Base-by-base conservation (phyloP, 108 stramenopile species). In the Skeletonema marinoi region DNA sequence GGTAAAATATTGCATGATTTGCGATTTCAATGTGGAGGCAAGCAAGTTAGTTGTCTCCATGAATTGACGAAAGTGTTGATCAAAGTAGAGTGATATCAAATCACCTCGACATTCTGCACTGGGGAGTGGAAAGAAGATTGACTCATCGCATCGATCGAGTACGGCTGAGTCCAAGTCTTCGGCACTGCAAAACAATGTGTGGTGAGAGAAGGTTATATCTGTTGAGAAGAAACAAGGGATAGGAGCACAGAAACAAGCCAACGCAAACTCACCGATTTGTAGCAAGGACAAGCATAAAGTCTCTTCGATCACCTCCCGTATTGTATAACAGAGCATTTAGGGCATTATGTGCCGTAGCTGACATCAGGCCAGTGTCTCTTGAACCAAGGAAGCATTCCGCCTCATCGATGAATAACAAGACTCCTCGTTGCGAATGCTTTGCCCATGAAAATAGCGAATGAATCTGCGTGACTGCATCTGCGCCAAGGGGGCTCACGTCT, bases 401-500 rank as follows among this genome's bases (percentile, higher is more conserved):
- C 77, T 96, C 95, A 74, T 96, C 95, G 64, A 96, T 90, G 75
- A 96, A 94, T 3, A 96, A 77, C 8, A 96, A 66, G 10, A 94
- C 77, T 3, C 95, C 95, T 35, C 83, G 83, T 1, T 68, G 74
- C 63, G 74, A 70, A 58, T 71, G 73, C 71, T 81, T 86, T 48
- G 95, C 95, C 95, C 95, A 96, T 13, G 73, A 56, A 67, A 96
- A 96, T 13, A 96, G 74, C 9, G 70, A 73, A 66, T 96, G 93
- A 30, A 96, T 89, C 68, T 93, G 88, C 0, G 89, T 92, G 33
- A 94, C 93, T 5, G 92, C 95, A 65, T 94, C 91, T 21, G 77
- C 62, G n/a, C 92, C 93, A 36, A 96, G 80, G 0, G 95, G 92
- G 32, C 90, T 93, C 16, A 96, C 89, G 65, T 96, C 95, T 35